Percentiles rank a stretch among this genome's conserved stretches.
Evolutionary conservation across 1,284 basidiomycete species (phyloP).

Genomic region (Rhodotorula sp.): DNA sequence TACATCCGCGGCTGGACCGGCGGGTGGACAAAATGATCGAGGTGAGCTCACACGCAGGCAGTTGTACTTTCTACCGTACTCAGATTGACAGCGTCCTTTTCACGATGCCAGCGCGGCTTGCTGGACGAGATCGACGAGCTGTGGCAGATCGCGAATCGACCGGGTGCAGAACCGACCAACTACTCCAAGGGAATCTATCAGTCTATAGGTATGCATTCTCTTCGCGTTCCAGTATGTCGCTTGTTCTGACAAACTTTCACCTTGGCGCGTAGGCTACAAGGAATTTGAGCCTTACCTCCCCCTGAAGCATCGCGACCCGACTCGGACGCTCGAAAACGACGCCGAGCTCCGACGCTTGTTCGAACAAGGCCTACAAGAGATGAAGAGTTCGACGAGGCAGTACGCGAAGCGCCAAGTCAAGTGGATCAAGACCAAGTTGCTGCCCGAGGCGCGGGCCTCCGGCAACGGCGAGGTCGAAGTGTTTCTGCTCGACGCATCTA

Average conservation of each 20-base stretch:
- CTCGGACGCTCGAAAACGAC: slow-evolving; percentile 43
- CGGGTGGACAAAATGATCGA: slow-evolving; percentile 88
- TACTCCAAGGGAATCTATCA: slow-evolving; percentile 87
- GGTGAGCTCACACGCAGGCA: slow-evolving; percentile 52
- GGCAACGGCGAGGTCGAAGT: slow-evolving; percentile 48
- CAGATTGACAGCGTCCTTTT: not conserved
- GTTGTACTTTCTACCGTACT: not conserved
- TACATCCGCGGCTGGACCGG: slow-evolving; percentile 69
- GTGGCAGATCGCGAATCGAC: slow-evolving; percentile 48
- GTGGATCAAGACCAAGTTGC: slow-evolving; percentile 88
- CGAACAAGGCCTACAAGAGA: slow-evolving; percentile 64
- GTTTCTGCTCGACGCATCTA: slow-evolving; percentile 70
- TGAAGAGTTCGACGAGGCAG: slow-evolving; percentile 83
- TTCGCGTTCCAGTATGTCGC: rapidly evolving
- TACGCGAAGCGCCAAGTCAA: slow-evolving; percentile 89
- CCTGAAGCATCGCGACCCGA: slow-evolving; percentile 46
- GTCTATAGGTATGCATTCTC: slow-evolving; percentile 69
- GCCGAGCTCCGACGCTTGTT: slow-evolving; percentile 50
- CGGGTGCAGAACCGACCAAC: slow-evolving; percentile 50
- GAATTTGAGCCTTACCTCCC: slow-evolving; percentile 73
- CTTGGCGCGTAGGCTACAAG: slow-evolving; percentile 68
- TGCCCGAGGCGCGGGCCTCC: slow-evolving; percentile 66
- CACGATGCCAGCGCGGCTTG: slow-evolving; percentile 65
- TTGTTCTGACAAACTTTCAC: not conserved
- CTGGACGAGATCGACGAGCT: slow-evolving; percentile 71